A percentile compares a stretch with the other conserved stretches of the same genome.
Conservation (phyloP, 2,329 filamentous ascomycete genomes). For the Pyricularia pennisetigena region DNA sequence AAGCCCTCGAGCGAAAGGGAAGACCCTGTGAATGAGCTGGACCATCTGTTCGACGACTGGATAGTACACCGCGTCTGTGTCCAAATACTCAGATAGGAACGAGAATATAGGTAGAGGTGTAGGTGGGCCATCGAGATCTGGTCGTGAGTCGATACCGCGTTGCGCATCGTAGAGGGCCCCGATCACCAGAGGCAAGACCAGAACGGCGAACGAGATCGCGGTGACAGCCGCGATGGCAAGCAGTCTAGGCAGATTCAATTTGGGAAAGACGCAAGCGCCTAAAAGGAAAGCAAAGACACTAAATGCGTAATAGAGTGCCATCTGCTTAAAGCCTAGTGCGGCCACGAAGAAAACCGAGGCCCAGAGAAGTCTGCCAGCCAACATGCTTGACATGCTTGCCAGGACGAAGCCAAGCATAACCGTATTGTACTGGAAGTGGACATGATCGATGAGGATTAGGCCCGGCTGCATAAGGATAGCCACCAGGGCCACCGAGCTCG, state of each 20-base stretch:
- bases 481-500: constrained; percentile 72
- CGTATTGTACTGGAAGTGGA: constrained; percentile 96
- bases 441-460: constrained; percentile 86
- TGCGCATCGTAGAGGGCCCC: constrained; percentile 62
- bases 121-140: constrained; percentile 47
- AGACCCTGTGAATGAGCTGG: constrained; percentile 85
- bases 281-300: constrained; percentile 86
- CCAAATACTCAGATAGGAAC: constrained; percentile 46
- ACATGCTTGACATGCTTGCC: constrained; percentile 78
- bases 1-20: constrained; percentile 88
- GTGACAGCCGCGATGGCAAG: constrained; percentile 69
- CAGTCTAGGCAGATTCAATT: constrained; percentile 57
- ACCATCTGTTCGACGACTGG: constrained; percentile 67
- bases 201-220: constrained; percentile 57
- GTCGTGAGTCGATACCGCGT: constrained; percentile 48
- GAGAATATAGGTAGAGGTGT: constrained; percentile 53
- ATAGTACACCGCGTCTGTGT: constrained; percentile 61
- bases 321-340: constrained; percentile 96
- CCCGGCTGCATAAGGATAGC: constrained; percentile 89
- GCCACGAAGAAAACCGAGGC: constrained; percentile 87
- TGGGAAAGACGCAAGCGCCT: constrained; percentile 73
- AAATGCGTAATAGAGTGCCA: constrained; percentile 96
- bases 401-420: constrained; percentile 93
- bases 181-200: constrained; percentile 66
- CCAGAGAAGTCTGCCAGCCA: constrained; percentile 80